Percentiles rank a stretch among this genome's conserved stretches.
Conservation (phyloP, 2,329 filamentous ascomycete genomes). For the Chrysosphaeria jannelii region DNA sequence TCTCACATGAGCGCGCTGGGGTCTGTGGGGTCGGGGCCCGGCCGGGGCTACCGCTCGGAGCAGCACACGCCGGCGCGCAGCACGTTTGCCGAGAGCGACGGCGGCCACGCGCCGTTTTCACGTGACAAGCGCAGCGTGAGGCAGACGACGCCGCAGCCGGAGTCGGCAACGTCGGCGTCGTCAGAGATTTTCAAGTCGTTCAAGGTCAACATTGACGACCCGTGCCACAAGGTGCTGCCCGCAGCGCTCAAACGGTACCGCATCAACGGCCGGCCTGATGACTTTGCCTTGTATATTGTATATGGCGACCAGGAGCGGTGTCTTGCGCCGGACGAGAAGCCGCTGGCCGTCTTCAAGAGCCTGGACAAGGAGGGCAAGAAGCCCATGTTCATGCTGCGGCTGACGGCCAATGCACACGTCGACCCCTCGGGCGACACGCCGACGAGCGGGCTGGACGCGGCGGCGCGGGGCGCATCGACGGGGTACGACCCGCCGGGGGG, state of each 20-base stretch:
- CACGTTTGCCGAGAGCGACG: slow-evolving; percentile 24
- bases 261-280: slow-evolving; percentile 90
- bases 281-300: slow-evolving; percentile 93
- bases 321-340: slow-evolving; percentile 71
- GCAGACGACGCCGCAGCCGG: slow-evolving; percentile 21
- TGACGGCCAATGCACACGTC: slow-evolving; percentile 23
- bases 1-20: too few relatives aligned
- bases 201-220: slow-evolving; percentile 90
- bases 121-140: too few relatives aligned
- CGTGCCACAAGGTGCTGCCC: slow-evolving; percentile 86
- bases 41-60: too few relatives aligned
- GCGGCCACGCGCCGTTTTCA: too few relatives aligned
- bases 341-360: slow-evolving; percentile 88
- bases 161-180: slow-evolving; percentile 11
- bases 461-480: slow-evolving; percentile 14
- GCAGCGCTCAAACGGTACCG: slow-evolving; percentile 94
- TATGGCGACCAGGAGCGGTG: slow-evolving; percentile 96
- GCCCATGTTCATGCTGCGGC: slow-evolving; percentile 94
- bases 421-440: slow-evolving; percentile 16
- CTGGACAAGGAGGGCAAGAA: slow-evolving; percentile 91
- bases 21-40: too few relatives aligned
- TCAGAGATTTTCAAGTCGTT: slow-evolving; percentile 99
- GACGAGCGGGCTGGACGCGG: slow-evolving; percentile 18
- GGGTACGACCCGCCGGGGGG: slow-evolving; percentile 27
- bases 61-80: slow-evolving; percentile 21